Evolutionary conservation across 495 filamentous ascomycete genomes (phyloP), one percentile per base, ranked within the genome.

Genomic region (Lophium mytilinum): DNA sequence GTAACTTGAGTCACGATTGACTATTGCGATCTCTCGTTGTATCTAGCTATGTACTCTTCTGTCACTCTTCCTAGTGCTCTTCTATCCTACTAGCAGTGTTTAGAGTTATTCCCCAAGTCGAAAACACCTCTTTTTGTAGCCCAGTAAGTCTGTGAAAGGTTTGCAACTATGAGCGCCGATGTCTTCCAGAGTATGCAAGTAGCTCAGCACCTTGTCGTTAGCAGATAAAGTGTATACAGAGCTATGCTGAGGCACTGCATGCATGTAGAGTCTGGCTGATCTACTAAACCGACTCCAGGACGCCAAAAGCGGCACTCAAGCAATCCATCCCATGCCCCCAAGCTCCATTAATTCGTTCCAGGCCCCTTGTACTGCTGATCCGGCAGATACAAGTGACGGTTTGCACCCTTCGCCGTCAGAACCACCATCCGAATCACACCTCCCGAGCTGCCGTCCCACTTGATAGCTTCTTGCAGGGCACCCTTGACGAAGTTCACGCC

Each of bases 401-500:
- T 79, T 4, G 90, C 90, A n/a, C 90, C 90, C 70, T 86, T 75
- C 40, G 82, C 79, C 53, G 93, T 98, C 75, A 98, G 73, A 50
- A 98, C 93, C 52, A 96, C 94, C 87, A 98, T 83, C 59, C 93
- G 83, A 68, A 98, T 98, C 46, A 98, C 93, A 71, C 94, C 93
- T 52, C 93, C 93, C 10, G 94, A 97, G 76, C 91, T 96, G 42
- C 93, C 92, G 71, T 98, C 93, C 93, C 93, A 97, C 74, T 95
- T 95, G 78, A 98, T 95, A 12, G 93, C 93, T 76, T 98, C 91
- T 66, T 82, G 78, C 70, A 98, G 73, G 10, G 93, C 82, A 40
- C 82, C 85, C 71, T 94, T 95, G 64, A 98, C 94, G 62, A 97
- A 98, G 30, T 83, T 72, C 55, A 98, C 80, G n/a, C 93, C 94